A percentile compares a stretch with the other conserved stretches of the same genome.
Evolutionary conservation across 495 filamentous ascomycete genomes (phyloP).

Genomic region (Amorphotheca resinae): DNA sequence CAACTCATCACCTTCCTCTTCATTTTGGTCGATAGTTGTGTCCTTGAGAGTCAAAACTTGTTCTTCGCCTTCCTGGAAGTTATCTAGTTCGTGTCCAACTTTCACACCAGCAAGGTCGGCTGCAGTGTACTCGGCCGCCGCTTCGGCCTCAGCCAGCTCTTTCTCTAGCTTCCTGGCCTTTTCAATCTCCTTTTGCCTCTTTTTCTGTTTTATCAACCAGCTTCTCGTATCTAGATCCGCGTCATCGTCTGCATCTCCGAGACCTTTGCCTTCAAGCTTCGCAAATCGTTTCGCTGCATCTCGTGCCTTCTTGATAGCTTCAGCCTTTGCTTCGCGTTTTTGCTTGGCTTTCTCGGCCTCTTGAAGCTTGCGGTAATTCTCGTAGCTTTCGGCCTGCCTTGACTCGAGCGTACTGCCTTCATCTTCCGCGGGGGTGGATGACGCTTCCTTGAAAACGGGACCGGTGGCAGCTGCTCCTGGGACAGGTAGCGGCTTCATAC

Average conservation of each 20-base stretch:
- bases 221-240: slow-evolving; percentile 64
- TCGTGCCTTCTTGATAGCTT: slow-evolving; percentile 76
- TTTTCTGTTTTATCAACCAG: slow-evolving; percentile 81
- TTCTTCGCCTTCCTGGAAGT: slow-evolving; percentile 67
- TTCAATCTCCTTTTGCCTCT: slow-evolving; percentile 80
- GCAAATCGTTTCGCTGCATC: slow-evolving; percentile 65
- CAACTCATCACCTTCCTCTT: slow-evolving; percentile 86
- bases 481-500: slow-evolving; percentile 82
- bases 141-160: slow-evolving; percentile 49
- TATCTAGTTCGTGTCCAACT: slow-evolving; percentile 71
- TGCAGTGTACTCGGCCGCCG: slow-evolving; percentile 54
- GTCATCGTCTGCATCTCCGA: slow-evolving; percentile 59
- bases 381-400: slow-evolving; percentile 61
- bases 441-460: slow-evolving; percentile 46
- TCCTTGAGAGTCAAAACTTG: slow-evolving; percentile 88
- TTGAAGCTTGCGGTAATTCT: slow-evolving; percentile 43
- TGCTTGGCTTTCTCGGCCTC: slow-evolving; percentile 51
- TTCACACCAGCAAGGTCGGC: slow-evolving; percentile 80
- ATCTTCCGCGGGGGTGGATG: slow-evolving; percentile 44
- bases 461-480: slow-evolving; percentile 43
- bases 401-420: slow-evolving; percentile 65
- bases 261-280: slow-evolving; percentile 63
- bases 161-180: slow-evolving; percentile 59
- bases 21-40: slow-evolving; percentile 68
- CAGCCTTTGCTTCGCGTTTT: slow-evolving; percentile 62